Conservation (phyloP, 2,329 filamentous ascomycete species). For the Monilinia polystroma region DNA sequence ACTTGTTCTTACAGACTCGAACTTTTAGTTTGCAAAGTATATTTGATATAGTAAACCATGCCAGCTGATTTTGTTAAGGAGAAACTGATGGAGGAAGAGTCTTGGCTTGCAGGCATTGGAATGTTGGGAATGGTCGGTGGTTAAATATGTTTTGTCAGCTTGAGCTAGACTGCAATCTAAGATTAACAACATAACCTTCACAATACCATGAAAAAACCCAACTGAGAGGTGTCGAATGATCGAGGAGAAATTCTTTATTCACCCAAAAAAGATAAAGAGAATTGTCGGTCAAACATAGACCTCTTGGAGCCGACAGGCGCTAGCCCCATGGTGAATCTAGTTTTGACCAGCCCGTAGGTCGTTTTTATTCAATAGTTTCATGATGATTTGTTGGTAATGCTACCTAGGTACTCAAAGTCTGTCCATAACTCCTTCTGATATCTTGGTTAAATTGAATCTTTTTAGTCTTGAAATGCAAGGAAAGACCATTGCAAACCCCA, state of each 20-base stretch:
- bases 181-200: not conserved
- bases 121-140: not conserved
- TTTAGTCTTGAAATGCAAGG: not conserved
- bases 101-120: not conserved
- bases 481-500: not conserved
- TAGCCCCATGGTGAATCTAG: too few relatives aligned
- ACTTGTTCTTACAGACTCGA: not conserved
- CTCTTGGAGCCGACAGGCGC: too few relatives aligned
- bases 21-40: not conserved
- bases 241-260: not conserved
- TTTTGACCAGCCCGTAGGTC: too few relatives aligned
- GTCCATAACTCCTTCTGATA: too few relatives aligned
- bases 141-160: constrained; percentile 4
- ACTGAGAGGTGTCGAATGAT: not conserved
- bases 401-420: too few relatives aligned
- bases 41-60: not conserved
- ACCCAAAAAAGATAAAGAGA: too few relatives aligned
- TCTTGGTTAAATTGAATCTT: not conserved
- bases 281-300: too few relatives aligned
- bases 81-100: too few relatives aligned
- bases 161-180: not conserved
- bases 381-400: too few relatives aligned
- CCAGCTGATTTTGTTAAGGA: not conserved
- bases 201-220: not conserved
- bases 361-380: too few relatives aligned